Evolutionary conservation across 140 eudicot genomes (phyloP), one percentile per base, ranked within the genome.

Genomic region (Anethum foeniculum): DNA sequence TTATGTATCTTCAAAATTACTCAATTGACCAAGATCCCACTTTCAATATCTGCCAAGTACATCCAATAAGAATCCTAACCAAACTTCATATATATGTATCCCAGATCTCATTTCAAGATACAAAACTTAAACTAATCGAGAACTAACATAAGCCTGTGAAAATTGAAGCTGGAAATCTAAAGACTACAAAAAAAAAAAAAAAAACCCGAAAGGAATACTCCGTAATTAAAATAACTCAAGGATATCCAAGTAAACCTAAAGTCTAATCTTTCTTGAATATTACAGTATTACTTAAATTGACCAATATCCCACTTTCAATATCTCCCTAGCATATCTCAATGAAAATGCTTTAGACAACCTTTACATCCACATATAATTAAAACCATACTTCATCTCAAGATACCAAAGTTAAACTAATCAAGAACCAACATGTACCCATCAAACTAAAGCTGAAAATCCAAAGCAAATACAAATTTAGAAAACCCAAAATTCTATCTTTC

Each of bases 241-340:
- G 36, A 62, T 62, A 11, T 60, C 34, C 69, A 15, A n/a, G 25
- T 25, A 60, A 74, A 44, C 56, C 78, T 43, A 44, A 74, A 74
- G 3, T 74, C 58, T 74, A 34, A 13, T 44, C 12, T 44, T 25
- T 14, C 23, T 25, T 74, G 56, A 74, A 44, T 12, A 46, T 74
- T 12, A 46, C 77, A 73, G 25, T 23, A 11, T 73, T 10, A 73
- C 32, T 44, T 18, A 46, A n/a, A 25, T 74, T 74, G 56, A 74
- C 78, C 58, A 74, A 74, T 56, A 74, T 74, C 39, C 78, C 23
- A 23, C 56, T 36, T 41, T 11, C n/a, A 74, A 73, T 13, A 43
- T 74, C 56, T 41, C 30, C 60, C 78, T 15, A 73, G 77, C n/a
- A 73, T 73, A 73, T 73, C 52, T 54, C 77, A 73, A 73, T 23